phyloP scores from a whole-genome alignment of 202 grass and related monocot genomes.

The Cymbopogon flexuosus region DNA sequence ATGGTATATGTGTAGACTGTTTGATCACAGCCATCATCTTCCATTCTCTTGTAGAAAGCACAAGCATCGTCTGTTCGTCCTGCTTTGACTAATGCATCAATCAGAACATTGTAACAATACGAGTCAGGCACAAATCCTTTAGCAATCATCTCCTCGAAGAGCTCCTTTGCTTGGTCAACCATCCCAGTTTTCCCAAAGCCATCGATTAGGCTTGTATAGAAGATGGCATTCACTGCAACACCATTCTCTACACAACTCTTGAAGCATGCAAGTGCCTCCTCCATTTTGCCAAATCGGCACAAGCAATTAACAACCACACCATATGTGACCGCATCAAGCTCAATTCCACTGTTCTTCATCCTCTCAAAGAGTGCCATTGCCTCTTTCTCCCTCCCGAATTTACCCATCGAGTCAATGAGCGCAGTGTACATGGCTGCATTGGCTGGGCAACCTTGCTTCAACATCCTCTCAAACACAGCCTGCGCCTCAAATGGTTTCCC shows the following conservation, averaged over 20 bases:
- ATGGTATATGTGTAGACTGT: constrained; percentile 83
- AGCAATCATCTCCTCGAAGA: constrained; percentile 69
- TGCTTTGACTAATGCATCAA: constrained; percentile 62
- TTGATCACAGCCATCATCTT: constrained; percentile 65
- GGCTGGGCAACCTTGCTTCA: constrained; percentile 41
- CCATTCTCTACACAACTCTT: constrained; percentile 46
- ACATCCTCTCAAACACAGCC: constrained; percentile 68
- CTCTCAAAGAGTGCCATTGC: constrained; percentile 63
- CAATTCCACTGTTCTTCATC: constrained; percentile 63
- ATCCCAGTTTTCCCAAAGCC: constrained; percentile 72
- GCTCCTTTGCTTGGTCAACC: constrained; percentile 52
- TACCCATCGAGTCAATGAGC: constrained; percentile 58
- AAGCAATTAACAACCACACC: constrained; percentile 70
- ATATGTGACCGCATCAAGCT: constrained; percentile 58
- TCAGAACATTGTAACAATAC: constrained; percentile 81
- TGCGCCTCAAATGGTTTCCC: constrained; percentile 69
- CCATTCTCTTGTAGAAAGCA: constrained; percentile 73
- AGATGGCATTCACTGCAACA: constrained; percentile 51
- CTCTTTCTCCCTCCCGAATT: constrained; percentile 53
- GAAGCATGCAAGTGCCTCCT: constrained; percentile 66
- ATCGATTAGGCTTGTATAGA: constrained; percentile 75
- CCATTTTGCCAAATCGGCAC: constrained; percentile 63
- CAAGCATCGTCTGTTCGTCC: constrained; percentile 62
- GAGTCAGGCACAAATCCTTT: constrained; percentile 66
- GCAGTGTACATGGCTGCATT: constrained; percentile 67